phyloP scores from a whole-genome alignment of 129 eudicot species.

The Arctium lappa region DNA sequence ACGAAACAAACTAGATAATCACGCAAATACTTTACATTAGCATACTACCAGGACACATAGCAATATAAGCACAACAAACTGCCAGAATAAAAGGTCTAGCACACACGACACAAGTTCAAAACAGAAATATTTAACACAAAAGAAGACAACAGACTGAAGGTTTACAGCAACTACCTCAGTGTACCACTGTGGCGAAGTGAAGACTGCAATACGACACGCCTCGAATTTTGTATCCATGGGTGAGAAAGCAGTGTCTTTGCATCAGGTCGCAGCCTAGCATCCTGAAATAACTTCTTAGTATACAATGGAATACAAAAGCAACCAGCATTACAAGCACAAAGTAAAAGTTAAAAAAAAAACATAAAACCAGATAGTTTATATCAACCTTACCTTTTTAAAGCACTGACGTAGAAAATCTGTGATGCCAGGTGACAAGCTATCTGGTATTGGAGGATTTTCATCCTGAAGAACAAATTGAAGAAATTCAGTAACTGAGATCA shows the following conservation, averaged over 20 bases:
- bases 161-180: conserved; percentile 45
- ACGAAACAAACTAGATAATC: not conserved
- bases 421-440: conserved; percentile 81
- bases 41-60: not conserved
- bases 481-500: conserved; percentile 10
- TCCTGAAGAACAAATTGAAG: conserved; percentile 51
- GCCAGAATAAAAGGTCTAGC: not conserved
- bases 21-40: not conserved
- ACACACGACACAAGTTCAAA: not conserved
- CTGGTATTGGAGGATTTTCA: conserved; percentile 97
- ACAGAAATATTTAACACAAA: not conserved
- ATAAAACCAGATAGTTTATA: conserved; percentile 2
- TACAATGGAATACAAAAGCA: not conserved
- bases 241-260: conserved; percentile 94
- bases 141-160: not conserved
- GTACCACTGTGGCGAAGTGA: conserved; percentile 84
- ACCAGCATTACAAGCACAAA: conserved; percentile 1
- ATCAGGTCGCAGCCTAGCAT: conserved; percentile 96
- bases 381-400: conserved; percentile 76
- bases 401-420: conserved; percentile 93
- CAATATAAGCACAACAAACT: not conserved
- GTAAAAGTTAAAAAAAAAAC: not conserved
- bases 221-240: conserved; percentile 95
- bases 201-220: conserved; percentile 80
- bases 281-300: conserved; percentile 49